These are phyloP conservation scores for Leccinum rimulosum DNA, from an alignment of 768 basidiomycete species.

Conservation along the genomic window DNA sequence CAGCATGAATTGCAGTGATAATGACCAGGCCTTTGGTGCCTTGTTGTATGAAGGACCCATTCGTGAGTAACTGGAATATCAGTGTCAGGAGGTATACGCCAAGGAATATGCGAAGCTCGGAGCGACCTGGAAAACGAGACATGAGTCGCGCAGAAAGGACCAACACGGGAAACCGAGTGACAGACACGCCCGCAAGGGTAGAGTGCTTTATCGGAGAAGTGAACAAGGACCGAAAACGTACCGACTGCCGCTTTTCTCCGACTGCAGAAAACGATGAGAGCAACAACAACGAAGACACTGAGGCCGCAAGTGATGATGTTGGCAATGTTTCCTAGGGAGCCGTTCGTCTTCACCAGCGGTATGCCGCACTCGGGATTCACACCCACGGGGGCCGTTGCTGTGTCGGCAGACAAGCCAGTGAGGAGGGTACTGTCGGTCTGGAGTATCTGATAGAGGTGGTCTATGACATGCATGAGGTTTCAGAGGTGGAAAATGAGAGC, in stretches of 20 bases:
- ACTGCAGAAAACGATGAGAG: conserved; percentile 55
- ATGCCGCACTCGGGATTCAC: conserved; percentile 82
- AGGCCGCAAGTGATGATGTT: conserved; percentile 82
- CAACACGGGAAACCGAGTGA: neutral
- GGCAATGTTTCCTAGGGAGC: conserved; percentile 78
- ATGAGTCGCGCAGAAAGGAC: conserved; percentile 1
- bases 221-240: conserved; percentile 32
- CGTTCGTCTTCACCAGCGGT: conserved; percentile 51
- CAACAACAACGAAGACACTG: conserved; percentile 57
- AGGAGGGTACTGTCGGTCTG: conserved; percentile 33
- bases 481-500: conserved; percentile 19
- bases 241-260: conserved; percentile 89
- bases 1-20: conserved; percentile 78
- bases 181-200: neutral
- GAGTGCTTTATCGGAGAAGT: neutral
- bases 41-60: conserved; percentile 75
- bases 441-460: conserved; percentile 40
- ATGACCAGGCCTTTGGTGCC: conserved; percentile 68
- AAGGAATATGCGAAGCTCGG: conserved; percentile 70
- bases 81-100: conserved; percentile 67
- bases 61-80: conserved; percentile 77
- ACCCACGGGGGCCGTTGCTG: conserved; percentile 70
- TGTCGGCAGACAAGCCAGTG: conserved; percentile 41
- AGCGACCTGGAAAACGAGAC: conserved; percentile 45
- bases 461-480: conserved; percentile 6